Evolutionary conservation across 345 rosid species (phyloP).

Genomic region (Pseudoturritis turrita): DNA sequence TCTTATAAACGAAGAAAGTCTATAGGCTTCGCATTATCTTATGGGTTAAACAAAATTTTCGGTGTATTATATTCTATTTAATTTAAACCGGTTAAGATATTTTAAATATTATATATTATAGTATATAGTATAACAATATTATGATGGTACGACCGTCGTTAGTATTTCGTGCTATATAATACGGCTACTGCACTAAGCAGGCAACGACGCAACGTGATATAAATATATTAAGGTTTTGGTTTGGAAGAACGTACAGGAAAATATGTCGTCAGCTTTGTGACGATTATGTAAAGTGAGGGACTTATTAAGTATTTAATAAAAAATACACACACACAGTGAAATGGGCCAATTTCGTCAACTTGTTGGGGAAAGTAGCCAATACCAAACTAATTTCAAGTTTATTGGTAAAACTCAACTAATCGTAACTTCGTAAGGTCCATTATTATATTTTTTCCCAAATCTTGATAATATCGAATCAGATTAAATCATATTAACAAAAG

Average conservation of each 20-base stretch:
- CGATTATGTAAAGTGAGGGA: constrained; percentile 18
- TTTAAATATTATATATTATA: no score
- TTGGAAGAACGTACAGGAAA: background rate
- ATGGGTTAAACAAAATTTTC: background rate
- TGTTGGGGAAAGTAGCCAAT: constrained; percentile 29
- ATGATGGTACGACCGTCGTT: background rate
- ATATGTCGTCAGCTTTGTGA: constrained; percentile 25
- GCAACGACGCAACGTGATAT: background rate
- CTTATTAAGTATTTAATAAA: constrained; percentile 9
- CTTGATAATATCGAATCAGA: background rate
- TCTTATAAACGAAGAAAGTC: background rate
- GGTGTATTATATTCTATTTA: background rate
- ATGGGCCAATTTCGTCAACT: constrained; percentile 22
- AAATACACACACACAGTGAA: background rate
- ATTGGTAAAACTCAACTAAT: constrained; percentile 18
- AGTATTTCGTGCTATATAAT: background rate
- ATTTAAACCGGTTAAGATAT: background rate
- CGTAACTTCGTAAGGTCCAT: constrained; percentile 2
- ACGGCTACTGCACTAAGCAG: constrained; percentile 4
- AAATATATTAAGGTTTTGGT: constrained; percentile 2
- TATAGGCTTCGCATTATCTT: background rate
- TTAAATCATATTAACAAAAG: constrained; percentile 3
- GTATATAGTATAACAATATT: constrained; percentile 4
- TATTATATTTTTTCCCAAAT: background rate
- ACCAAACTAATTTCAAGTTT: constrained; percentile 9